Evolutionary conservation across 2,329 filamentous ascomycete genomes (phyloP), one percentile per base, ranked within the genome.

Genomic region (Cercospora janseana): DNA sequence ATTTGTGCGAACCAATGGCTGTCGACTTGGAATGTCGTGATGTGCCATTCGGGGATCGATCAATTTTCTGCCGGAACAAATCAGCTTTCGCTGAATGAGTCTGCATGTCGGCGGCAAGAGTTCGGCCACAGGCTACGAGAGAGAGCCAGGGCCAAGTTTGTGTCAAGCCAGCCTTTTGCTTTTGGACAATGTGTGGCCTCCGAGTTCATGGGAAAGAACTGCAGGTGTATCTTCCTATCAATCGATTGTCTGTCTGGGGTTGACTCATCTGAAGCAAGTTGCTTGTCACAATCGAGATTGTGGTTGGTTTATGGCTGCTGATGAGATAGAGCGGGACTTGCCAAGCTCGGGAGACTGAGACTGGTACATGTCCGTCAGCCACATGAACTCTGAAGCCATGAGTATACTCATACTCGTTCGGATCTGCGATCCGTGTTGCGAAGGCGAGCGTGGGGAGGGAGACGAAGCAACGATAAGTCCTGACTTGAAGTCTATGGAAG

Each of bases 291-390:
- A n/a, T n/a, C n/a, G n/a, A n/a, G n/a, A n/a, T n/a, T n/a, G n/a
- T n/a, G n/a, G n/a, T n/a, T n/a, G n/a, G n/a, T n/a, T n/a, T n/a
- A 16, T 21, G 34, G 34, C 16, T 20, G 34, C 34, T 37, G 34
- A 37, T 20, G 34, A 37, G 34, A 23, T n/a, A 12, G 34, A 37
- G 34, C 34, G 34, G 16, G 34, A 37, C 34, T 37, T n/a, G 20
- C 34, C 20, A 21, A 6, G 16, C 16, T 37, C 34, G 16, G 18
- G 34, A 3, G 23, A 37, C 34, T 37, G 18, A 8, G 10, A 20
- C 16, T 37, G 12, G 34, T 37, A n/a, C 20, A 20, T 20, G 23
- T 37, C 10, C 23, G 34, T 20, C 34, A 20, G 34, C 34, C 16
- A 37, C 12, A 37, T 9, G 4, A 37, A 37, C 34, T 37, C 34